Evolutionary conservation across 768 basidiomycete genomes (phyloP), one percentile per base, ranked within the genome.

Genomic region (Dacryopinax primogenitus): DNA sequence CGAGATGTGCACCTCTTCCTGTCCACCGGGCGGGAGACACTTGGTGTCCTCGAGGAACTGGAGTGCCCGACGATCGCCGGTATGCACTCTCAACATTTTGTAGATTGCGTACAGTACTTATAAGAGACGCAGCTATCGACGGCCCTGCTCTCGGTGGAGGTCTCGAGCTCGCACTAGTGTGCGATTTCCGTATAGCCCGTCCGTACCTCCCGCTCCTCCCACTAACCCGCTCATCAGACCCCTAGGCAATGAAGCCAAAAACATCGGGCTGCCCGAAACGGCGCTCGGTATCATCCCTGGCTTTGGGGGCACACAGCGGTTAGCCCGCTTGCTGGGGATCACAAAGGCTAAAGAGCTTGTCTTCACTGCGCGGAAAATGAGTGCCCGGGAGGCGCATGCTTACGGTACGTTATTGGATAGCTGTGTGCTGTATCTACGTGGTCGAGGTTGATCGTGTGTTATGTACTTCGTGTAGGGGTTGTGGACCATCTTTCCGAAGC

Each of bases 81-180:
- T 62, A 45, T 18, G 65, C 32, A 45, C 35, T 33, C 18, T 28
- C 51, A 26, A 16, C 12, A n/a, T 39, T 28, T n/a, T 21, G 16
- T 32, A 62, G 21, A n/a, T n/a, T n/a, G n/a, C n/a, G n/a, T n/a
- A n/a, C n/a, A n/a, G n/a, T n/a, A n/a, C n/a, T n/a, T n/a, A n/a
- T n/a, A n/a, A n/a, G n/a, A n/a, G n/a, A n/a, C n/a, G n/a, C 71
- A 0, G 91, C 92, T 3, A 88, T 97, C 41, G 93, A 96, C 72
- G 93, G 93, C 0, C 90, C 90, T 21, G 93, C 93, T 9, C 79
- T 97, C 0, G 93, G 93, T 11, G 93, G 93, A n/a, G 93, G 93
- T 1, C 79, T 93, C 32, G 93, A 97, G 74, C 75, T 96, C 66
- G 81, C 86, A 66, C 80, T 97, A 63, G 87, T 90, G 1, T 95